These are phyloP conservation scores for Fusarium sp. DNA, from an alignment of 2,329 filamentous ascomycete species.

Conservation along the genomic window DNA sequence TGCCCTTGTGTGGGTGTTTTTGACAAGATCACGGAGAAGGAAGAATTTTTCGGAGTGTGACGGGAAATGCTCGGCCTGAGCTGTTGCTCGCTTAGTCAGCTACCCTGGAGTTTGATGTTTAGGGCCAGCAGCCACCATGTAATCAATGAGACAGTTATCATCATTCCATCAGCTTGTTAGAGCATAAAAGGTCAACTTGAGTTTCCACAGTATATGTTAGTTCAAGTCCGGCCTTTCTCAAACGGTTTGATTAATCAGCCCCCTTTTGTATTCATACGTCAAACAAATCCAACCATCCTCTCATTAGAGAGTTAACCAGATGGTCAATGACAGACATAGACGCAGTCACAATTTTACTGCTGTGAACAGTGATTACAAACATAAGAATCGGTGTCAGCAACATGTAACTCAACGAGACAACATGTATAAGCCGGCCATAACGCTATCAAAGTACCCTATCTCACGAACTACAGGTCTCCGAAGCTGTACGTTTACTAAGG, in stretches of 20 bases:
- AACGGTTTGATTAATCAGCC: too few species aligned
- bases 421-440: background rate
- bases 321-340: too few species aligned
- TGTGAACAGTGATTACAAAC: background rate
- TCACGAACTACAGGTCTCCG: background rate
- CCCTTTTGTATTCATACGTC: background rate
- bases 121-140: background rate
- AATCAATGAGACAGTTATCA: background rate
- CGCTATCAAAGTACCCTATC: too few species aligned
- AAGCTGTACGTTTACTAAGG: background rate
- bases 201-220: background rate
- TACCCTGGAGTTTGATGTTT: background rate
- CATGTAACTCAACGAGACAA: background rate
- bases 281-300: background rate
- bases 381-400: background rate
- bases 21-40: constrained; percentile 51
- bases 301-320: background rate
- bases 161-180: background rate
- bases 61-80: constrained; percentile 41
- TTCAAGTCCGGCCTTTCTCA: background rate
- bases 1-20: constrained; percentile 51
- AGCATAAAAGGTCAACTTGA: background rate
- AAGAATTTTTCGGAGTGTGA: constrained; percentile 51
- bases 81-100: constrained; percentile 33
- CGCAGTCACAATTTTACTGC: background rate